These are phyloP conservation scores for Calophaca sinica DNA, from an alignment of 306 rosid genomes.

Conservation along the genomic window DNA sequence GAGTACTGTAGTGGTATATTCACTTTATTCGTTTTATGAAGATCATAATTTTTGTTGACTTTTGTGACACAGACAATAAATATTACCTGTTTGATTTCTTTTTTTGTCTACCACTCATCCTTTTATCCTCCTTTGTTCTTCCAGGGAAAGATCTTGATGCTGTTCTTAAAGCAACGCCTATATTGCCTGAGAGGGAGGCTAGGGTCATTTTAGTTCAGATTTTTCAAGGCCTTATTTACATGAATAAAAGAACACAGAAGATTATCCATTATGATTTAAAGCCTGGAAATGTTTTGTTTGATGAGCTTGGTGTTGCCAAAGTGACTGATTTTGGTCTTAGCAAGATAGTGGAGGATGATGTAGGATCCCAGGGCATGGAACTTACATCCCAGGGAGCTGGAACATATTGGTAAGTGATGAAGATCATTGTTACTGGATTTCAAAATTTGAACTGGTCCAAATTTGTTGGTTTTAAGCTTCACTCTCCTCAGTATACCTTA, in stretches of 20 bases:
- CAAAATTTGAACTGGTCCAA: conserved; percentile 31
- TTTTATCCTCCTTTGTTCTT: conserved; percentile 29
- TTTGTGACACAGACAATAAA: not conserved
- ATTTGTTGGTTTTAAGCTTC: conserved; percentile 21
- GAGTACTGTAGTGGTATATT: conserved; percentile 93
- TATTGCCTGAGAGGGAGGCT: conserved; percentile 96
- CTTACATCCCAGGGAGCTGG: conserved; percentile 99
- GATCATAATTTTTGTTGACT: conserved; percentile 35
- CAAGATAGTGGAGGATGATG: conserved; percentile 96
- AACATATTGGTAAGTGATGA: conserved; percentile 86
- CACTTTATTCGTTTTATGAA: conserved; percentile 28
- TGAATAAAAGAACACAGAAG: conserved; percentile 90
- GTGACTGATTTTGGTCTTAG: conserved; percentile 99
- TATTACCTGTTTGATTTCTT: conserved; percentile 21
- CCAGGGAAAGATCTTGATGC: conserved; percentile 99
- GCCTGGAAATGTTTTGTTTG: conserved; percentile 98
- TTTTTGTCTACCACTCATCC: conserved; percentile 12
- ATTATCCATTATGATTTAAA: conserved; percentile 97
- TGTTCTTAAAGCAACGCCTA: conserved; percentile 88
- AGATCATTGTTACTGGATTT: conserved; percentile 40
- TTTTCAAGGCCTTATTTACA: conserved; percentile 92
- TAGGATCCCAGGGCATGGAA: conserved; percentile 99
- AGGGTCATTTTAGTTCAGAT: conserved; percentile 88
- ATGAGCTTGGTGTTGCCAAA: conserved; percentile 94
- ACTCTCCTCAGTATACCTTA: conserved; percentile 6